Percentiles rank a stretch among this genome's conserved stretches.
phyloP scores from a whole-genome alignment of 345 rosid genomes.

The Citrus sinensis region DVS_A1.0 CM039164.1:17552001-17552500 shows the following conservation, averaged over 20 bases:
- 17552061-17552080: slow-evolving; percentile 82
- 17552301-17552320: slow-evolving; percentile 41
- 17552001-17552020: not conserved
- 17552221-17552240: slow-evolving; percentile 17
- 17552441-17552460: slow-evolving; percentile 21
- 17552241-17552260: slow-evolving; percentile 32
- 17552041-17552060: slow-evolving; percentile 38
- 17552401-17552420: slow-evolving; percentile 22
- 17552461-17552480: slow-evolving; percentile 28
- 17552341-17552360: slow-evolving; percentile 24
- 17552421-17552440: slow-evolving; percentile 16
- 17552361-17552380: slow-evolving; percentile 29
- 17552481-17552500: slow-evolving; percentile 37
- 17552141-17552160: slow-evolving; percentile 38
- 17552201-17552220: slow-evolving; percentile 41
- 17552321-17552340: slow-evolving; percentile 28
- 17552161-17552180: slow-evolving; percentile 58
- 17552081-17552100: slow-evolving; percentile 65
- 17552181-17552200: slow-evolving; percentile 47
- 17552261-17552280: slow-evolving; percentile 19
- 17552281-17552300: slow-evolving; percentile 31
- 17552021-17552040: not conserved
- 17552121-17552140: slow-evolving; percentile 47
- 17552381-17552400: slow-evolving; percentile 27
- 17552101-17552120: slow-evolving; percentile 49